Evolutionary conservation across 2,329 filamentous ascomycete genomes (phyloP).

Genomic region (Fusarium sambucinum): DNA sequence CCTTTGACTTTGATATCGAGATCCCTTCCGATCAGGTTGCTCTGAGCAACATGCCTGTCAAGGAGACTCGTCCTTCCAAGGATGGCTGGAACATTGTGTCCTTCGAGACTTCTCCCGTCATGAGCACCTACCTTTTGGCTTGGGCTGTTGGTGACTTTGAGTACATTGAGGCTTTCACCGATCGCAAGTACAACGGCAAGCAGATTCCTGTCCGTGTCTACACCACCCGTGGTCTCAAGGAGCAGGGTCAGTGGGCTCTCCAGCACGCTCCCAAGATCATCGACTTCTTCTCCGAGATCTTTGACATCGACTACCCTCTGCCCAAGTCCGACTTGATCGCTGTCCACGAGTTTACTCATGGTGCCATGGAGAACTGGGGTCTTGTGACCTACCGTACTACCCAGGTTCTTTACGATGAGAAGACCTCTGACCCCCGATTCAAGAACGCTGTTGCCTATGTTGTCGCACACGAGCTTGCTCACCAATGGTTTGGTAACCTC

Average conservation of each 20-base stretch:
- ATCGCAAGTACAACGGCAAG: conserved; percentile 91
- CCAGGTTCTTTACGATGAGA: conserved; percentile 94
- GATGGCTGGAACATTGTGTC: conserved; percentile 79
- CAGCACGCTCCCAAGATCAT: conserved; percentile 93
- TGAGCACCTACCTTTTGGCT: conserved; percentile 91
- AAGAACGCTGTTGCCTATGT: conserved; percentile 97
- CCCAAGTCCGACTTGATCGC: conserved; percentile 92
- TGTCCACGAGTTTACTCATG: conserved; percentile 89
- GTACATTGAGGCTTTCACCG: conserved; percentile 91
- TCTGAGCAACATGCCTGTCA: conserved; percentile 95
- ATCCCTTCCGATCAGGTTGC: conserved; percentile 89
- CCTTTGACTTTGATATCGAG: conserved; percentile 94
- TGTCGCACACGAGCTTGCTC: conserved; percentile 96
- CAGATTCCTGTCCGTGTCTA: conserved; percentile 94
- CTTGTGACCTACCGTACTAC: conserved; percentile 96
- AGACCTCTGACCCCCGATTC: conserved; percentile 88
- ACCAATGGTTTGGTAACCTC: conserved; percentile 96
- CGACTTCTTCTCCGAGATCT: conserved; percentile 96
- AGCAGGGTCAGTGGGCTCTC: conserved; percentile 89
- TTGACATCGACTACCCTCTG: conserved; percentile 91
- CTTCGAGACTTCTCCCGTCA: conserved; percentile 87
- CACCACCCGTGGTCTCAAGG: conserved; percentile 92
- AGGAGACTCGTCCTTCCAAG: conserved; percentile 69
- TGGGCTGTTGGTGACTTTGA: conserved; percentile 98
- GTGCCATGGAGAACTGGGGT: conserved; percentile 97